A percentile compares a stretch with the other conserved stretches of the same genome.
These are phyloP conservation scores for Isabelozyma heimii DNA, from an alignment of 805 yeast species.

Conservation along the genomic window DNA sequence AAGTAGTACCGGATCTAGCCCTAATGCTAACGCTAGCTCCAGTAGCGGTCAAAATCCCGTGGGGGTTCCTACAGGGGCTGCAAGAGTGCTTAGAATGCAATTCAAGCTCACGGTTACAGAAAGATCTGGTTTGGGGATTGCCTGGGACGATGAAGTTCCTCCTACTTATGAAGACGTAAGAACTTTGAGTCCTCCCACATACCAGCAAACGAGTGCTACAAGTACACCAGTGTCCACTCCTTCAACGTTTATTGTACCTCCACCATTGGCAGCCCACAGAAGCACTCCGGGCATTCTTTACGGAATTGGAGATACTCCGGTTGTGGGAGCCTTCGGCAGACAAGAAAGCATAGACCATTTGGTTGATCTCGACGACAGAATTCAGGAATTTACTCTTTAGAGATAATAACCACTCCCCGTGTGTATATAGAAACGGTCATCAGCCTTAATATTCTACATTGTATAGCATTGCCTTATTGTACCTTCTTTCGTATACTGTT, in stretches of 20 bases:
- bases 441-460: too few species aligned
- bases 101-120: constrained; percentile 82
- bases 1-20: constrained; percentile 2
- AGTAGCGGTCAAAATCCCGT: constrained; percentile 21
- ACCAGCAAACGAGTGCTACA: constrained; percentile 24
- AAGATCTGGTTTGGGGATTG: constrained; percentile 90
- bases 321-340: constrained; percentile 18
- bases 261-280: constrained; percentile 16
- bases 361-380: constrained; percentile 29
- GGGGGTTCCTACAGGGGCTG: constrained; percentile 91
- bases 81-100: constrained; percentile 92
- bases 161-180: constrained; percentile 88
- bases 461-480: too few species aligned
- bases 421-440: too few species aligned
- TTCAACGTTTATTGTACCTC: constrained; percentile 5
- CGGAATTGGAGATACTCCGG: constrained; percentile 45
- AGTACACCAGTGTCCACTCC: constrained; percentile 24
- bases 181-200: constrained; percentile 84
- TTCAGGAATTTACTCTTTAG: constrained; percentile 28
- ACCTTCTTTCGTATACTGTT: too few species aligned
- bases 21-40: constrained; percentile 4
- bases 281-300: constrained; percentile 35
- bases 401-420: not conserved
- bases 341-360: constrained; percentile 22
- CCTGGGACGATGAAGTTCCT: constrained; percentile 99